Percentiles rank a stretch among this genome's conserved stretches.
phyloP scores from a whole-genome alignment of 129 eudicot genomes.

The Pseudognaphalium luteoalbum region DNA sequence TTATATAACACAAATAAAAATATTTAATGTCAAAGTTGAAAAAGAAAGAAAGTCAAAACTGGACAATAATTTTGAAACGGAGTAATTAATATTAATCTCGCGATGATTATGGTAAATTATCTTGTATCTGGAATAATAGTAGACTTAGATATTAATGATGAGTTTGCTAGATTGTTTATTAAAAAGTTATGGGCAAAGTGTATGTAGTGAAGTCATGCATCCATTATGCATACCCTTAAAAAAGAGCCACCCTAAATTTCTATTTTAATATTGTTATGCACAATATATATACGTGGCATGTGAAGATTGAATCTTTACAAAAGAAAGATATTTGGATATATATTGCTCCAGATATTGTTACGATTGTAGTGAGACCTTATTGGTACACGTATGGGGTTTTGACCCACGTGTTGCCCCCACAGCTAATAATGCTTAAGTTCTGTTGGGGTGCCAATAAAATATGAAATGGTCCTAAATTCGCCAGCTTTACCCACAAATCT shows the following conservation, averaged over 20 bases:
- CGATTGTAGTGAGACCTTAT: too few relatives aligned
- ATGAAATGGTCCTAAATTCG: conserved; percentile 11
- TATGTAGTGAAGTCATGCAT: background rate
- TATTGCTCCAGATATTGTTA: background rate
- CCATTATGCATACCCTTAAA: background rate
- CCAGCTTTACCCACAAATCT: background rate
- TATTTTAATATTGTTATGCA: background rate
- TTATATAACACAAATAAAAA: too few relatives aligned
- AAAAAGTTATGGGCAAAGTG: background rate
- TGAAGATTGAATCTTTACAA: conserved; percentile 9
- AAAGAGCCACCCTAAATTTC: conserved; percentile 8
- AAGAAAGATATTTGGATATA: background rate
- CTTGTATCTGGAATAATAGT: background rate
- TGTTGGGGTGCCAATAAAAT: conserved; percentile 20
- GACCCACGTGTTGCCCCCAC: conserved; percentile 28
- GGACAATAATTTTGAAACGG: too few relatives aligned
- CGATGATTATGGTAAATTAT: conserved; percentile 3
- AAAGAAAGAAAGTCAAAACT: too few relatives aligned
- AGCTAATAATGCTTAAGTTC: background rate
- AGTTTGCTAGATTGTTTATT: background rate
- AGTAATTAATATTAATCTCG: background rate
- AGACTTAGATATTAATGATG: background rate
- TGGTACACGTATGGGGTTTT: conserved; percentile 19
- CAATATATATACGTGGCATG: conserved; percentile 14
- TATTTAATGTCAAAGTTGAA: too few relatives aligned